A percentile compares a stretch with the other conserved stretches of the same genome.
Conservation (phyloP, 495 filamentous ascomycete genomes). For the Schizothecium vesticola region DNA sequence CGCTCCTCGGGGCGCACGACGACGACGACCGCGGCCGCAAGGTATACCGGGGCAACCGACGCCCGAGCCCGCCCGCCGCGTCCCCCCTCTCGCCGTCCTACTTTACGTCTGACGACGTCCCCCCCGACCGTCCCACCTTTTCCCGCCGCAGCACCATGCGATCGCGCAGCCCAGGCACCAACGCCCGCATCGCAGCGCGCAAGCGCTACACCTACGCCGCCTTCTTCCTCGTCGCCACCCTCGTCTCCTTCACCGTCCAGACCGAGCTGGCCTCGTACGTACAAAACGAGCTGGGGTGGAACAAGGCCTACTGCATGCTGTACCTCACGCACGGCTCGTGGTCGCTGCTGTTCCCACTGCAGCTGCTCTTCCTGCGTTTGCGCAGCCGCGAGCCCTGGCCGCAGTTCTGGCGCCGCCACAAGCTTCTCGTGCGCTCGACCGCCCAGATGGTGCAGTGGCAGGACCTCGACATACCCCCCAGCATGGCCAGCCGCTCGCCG, state of each 20-base stretch:
- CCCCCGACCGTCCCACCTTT: conserved; percentile 7
- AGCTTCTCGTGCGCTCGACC: conserved; percentile 66
- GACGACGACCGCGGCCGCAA: conserved; percentile 13
- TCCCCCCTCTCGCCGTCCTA: not conserved
- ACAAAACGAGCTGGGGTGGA: conserved; percentile 80
- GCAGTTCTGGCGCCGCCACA: conserved; percentile 82
- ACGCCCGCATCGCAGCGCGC: conserved; percentile 52
- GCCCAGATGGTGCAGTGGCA: conserved; percentile 79
- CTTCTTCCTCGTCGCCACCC: conserved; percentile 71
- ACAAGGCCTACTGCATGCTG: conserved; percentile 98
- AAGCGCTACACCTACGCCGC: conserved; percentile 82
- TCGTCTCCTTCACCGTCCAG: conserved; percentile 80
- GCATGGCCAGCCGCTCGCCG: conserved; percentile 16
- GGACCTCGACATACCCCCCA: conserved; percentile 51
- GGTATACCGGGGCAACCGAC: conserved; percentile 6
- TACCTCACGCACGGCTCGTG: conserved; percentile 95
- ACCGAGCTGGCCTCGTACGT: conserved; percentile 94
- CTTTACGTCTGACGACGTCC: not conserved
- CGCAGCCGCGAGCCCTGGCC: conserved; percentile 71
- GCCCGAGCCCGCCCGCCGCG: not conserved
- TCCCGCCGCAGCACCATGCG: conserved; percentile 22
- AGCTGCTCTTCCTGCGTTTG: conserved; percentile 72
- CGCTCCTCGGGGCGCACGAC: conserved; percentile 11
- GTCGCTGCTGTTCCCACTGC: conserved; percentile 78
- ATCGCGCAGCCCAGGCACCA: conserved; percentile 31